Evolutionary conservation across 1,284 basidiomycete species (phyloP).

Genomic region (Heliocybe sulcata): DNA sequence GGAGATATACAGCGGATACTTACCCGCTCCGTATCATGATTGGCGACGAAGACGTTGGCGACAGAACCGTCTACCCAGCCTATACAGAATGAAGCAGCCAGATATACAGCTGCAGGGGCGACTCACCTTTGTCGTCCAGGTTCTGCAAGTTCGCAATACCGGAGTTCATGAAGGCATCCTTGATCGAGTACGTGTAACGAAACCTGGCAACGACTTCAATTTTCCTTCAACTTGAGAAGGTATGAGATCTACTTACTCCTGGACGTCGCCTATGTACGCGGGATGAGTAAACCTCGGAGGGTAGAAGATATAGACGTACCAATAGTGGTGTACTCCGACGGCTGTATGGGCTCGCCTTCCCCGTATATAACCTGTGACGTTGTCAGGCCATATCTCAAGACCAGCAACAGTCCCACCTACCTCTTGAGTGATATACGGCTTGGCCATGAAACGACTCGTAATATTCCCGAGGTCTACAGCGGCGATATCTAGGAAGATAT

Average conservation of each 20-base stretch:
- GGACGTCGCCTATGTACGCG: conserved; percentile 15
- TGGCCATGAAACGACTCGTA: conserved; percentile 11
- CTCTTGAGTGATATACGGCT: conserved; percentile 15
- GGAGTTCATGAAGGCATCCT: conserved; percentile 41
- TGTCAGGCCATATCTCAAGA: conserved; percentile 7
- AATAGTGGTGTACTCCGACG: conserved; percentile 17
- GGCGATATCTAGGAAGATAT: conserved; percentile 10
- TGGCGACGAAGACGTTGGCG: conserved; percentile 63
- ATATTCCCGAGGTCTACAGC: conserved; percentile 18
- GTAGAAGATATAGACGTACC: conserved; percentile 7
- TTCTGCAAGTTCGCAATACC: conserved; percentile 47
- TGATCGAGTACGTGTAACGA: conserved; percentile 25
- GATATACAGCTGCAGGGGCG: neutral
- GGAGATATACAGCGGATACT: conserved; percentile 9
- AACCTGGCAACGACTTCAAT: conserved; percentile 16
- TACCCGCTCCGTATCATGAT: conserved; percentile 67
- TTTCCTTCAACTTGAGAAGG: neutral
- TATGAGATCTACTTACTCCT: conserved; percentile 14
- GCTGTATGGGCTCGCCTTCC: conserved; percentile 15
- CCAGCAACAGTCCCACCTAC: conserved; percentile 2
- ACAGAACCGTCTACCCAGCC: conserved; percentile 48
- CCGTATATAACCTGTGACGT: conserved; percentile 16
- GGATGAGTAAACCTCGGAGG: neutral
- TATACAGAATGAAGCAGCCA: conserved; percentile 12
- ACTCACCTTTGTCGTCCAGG: conserved; percentile 44